These are phyloP conservation scores for Globisporangium recalcitrans DNA, from an alignment of 352 stramenopile genomes.

Conservation along the genomic window DNA sequence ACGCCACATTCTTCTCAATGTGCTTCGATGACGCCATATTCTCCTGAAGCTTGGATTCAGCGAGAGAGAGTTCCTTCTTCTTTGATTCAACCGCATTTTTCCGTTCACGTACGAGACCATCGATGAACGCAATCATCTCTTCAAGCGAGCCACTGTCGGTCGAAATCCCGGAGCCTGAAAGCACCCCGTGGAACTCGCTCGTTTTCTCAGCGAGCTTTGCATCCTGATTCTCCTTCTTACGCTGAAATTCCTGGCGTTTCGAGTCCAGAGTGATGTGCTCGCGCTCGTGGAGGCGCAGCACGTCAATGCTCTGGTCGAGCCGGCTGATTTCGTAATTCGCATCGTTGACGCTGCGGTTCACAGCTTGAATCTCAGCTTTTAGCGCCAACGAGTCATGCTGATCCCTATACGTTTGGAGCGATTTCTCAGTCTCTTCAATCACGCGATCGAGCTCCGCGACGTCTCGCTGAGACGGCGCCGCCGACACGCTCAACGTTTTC, in stretches of 20 bases:
- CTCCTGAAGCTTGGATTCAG: slow-evolving; percentile 45
- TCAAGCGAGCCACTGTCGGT: slow-evolving; percentile 27
- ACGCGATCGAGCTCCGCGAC: slow-evolving; percentile 39
- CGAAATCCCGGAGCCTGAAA: slow-evolving; percentile 24
- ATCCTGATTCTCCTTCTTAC: slow-evolving; percentile 40
- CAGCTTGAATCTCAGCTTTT: slow-evolving; percentile 39
- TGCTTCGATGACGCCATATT: slow-evolving; percentile 46
- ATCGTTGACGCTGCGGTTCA: slow-evolving; percentile 39
- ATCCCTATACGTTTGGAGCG: slow-evolving; percentile 35
- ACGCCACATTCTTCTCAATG: slow-evolving; percentile 35
- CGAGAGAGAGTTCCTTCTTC: slow-evolving; percentile 25
- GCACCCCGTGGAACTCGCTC: slow-evolving; percentile 32
- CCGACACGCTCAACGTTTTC: slow-evolving; percentile 30
- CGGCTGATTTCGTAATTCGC: slow-evolving; percentile 35
- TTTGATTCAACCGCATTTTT: slow-evolving; percentile 20
- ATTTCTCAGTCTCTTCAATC: slow-evolving; percentile 42
- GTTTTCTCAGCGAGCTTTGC: slow-evolving; percentile 41
- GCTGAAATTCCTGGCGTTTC: slow-evolving; percentile 34
- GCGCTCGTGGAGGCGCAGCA: slow-evolving; percentile 45
- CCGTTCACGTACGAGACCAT: slow-evolving; percentile 21
- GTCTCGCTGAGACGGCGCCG: slow-evolving; percentile 43
- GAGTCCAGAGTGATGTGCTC: slow-evolving; percentile 49
- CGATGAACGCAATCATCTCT: slow-evolving; percentile 20
- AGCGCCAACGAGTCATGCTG: slow-evolving; percentile 33
- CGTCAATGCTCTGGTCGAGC: slow-evolving; percentile 47